Conservation (phyloP, 139 green algal genomes). For the Micromonas pusilla region DNA sequence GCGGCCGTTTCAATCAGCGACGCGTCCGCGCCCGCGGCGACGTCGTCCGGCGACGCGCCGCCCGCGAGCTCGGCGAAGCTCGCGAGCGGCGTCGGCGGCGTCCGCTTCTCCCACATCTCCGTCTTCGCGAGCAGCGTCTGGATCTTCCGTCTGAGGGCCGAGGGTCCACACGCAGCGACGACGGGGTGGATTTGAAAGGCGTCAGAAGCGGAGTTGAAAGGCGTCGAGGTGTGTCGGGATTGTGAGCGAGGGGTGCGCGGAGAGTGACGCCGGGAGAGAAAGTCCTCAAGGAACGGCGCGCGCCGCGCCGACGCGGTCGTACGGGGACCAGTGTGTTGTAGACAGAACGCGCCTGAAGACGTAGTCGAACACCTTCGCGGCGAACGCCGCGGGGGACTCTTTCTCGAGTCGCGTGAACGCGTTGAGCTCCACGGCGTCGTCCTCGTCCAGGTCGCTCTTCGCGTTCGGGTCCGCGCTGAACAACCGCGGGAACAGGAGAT, state of each 20-base stretch:
- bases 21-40: too few relatives aligned
- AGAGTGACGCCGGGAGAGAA: too few relatives aligned
- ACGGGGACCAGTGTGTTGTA: too few relatives aligned
- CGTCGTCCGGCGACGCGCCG: neutral
- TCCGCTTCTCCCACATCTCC: slow-evolving; percentile 47
- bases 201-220: too few relatives aligned
- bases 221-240: too few relatives aligned
- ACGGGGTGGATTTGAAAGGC: too few relatives aligned
- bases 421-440: neutral
- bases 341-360: slow-evolving; percentile 37
- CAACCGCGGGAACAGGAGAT: slow-evolving; percentile 88
- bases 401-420: slow-evolving; percentile 36
- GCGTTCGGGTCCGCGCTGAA: slow-evolving; percentile 56
- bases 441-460: slow-evolving; percentile 41
- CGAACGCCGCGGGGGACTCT: slow-evolving; percentile 55
- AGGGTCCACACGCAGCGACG: too few relatives aligned
- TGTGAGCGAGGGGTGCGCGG: too few relatives aligned
- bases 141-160: too few relatives aligned
- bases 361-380: slow-evolving; percentile 58
- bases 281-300: too few relatives aligned
- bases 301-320: too few relatives aligned
- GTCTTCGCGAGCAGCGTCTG: slow-evolving; percentile 58
- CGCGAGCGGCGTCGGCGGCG: slow-evolving; percentile 55
- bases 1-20: neutral
- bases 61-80: slow-evolving; percentile 30